phyloP scores from a whole-genome alignment of 2,329 filamentous ascomycete species.

The Alternaria angustiovoidea region DNA sequence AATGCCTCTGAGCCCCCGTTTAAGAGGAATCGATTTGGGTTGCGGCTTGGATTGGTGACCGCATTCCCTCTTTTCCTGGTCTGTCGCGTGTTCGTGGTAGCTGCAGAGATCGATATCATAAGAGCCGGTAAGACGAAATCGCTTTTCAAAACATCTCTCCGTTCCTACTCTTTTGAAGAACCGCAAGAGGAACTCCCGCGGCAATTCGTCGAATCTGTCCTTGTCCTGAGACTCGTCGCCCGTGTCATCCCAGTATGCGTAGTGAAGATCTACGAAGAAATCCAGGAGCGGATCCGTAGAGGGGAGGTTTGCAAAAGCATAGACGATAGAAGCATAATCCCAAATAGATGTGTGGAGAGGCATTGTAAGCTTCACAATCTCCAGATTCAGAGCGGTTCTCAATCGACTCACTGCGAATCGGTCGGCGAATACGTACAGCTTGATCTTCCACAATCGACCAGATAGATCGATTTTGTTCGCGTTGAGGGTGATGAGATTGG shows the following conservation, averaged over 20 bases:
- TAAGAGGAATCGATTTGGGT: no score
- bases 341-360: no score
- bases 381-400: slow-evolving; percentile 6
- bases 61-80: not conserved
- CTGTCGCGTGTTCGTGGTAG: not conserved
- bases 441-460: not conserved
- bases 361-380: not conserved
- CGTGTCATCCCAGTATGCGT: not conserved
- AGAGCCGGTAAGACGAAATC: no score
- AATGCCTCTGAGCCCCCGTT: no score
- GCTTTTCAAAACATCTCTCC: not conserved
- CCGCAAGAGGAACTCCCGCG: not conserved
- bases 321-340: not conserved
- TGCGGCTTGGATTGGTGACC: no score
- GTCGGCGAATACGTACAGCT: slow-evolving; percentile 16
- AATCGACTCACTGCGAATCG: slow-evolving; percentile 12
- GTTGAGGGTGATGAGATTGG: no score
- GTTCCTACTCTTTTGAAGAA: not conserved
- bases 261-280: not conserved
- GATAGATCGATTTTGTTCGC: no score
- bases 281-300: not conserved
- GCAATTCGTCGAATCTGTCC: not conserved
- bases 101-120: not conserved
- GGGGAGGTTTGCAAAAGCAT: not conserved
- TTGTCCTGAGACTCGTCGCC: no score